Conservation (phyloP, 202 grass and related monocot species). For the Elaeis oleifera region DNA sequence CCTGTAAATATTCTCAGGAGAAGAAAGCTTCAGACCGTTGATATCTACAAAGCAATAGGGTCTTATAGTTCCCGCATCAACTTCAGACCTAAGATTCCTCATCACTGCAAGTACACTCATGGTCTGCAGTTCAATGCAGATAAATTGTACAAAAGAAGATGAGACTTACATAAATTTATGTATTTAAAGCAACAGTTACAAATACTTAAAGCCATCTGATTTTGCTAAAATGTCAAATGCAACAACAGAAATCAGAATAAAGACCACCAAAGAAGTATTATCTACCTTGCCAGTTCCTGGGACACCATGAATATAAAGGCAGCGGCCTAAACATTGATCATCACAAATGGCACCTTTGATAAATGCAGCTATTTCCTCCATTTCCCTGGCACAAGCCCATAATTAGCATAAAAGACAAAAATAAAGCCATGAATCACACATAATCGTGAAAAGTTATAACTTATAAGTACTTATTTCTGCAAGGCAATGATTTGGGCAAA, state of each 20-base stretch:
- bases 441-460: slow-evolving; percentile 4
- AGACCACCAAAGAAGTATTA: not conserved
- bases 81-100: slow-evolving; percentile 66
- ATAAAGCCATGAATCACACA: slow-evolving; percentile 5
- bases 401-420: slow-evolving; percentile 17
- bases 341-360: slow-evolving; percentile 84
- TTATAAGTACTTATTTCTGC: slow-evolving; percentile 77
- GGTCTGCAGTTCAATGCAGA: slow-evolving; percentile 45
- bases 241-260: no score
- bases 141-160: slow-evolving; percentile 15
- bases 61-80: slow-evolving; percentile 61
- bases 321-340: slow-evolving; percentile 69
- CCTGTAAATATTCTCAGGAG: slow-evolving; percentile 94
- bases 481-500: slow-evolving; percentile 81
- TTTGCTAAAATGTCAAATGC: no score
- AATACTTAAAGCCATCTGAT: no score
- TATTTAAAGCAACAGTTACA: no score
- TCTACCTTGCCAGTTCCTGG: slow-evolving; percentile 89
- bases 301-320: slow-evolving; percentile 97
- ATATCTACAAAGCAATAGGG: slow-evolving; percentile 87
- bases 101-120: slow-evolving; percentile 90
- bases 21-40: slow-evolving; percentile 83
- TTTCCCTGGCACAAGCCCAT: slow-evolving; percentile 53
- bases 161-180: not conserved
- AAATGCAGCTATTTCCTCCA: slow-evolving; percentile 85